Conservation (phyloP, 371 early-diverging fungal genomes). For the Amoeboradix gromovi region DNA sequence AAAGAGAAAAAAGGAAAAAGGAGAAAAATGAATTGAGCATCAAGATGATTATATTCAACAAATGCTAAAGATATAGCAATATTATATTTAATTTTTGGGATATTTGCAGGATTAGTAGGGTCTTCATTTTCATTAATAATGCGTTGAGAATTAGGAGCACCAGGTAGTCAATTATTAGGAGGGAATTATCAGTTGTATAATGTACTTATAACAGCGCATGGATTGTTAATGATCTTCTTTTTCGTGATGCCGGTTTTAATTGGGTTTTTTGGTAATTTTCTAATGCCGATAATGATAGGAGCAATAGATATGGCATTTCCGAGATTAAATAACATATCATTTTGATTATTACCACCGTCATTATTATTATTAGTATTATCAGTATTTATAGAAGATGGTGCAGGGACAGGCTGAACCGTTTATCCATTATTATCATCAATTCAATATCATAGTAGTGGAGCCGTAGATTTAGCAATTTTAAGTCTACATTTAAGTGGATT, state of each 20-base stretch:
- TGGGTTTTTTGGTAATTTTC: constrained; percentile 19
- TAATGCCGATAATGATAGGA: constrained; percentile 21
- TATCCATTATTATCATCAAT: constrained; percentile 18
- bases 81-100: constrained; percentile 12
- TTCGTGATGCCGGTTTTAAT: constrained; percentile 16
- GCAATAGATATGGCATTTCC: constrained; percentile 20
- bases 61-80: constrained; percentile 17
- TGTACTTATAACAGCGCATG: constrained; percentile 27
- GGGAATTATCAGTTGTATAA: constrained; percentile 16
- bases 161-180: constrained; percentile 13
- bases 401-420: constrained; percentile 18
- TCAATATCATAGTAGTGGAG: constrained; percentile 14
- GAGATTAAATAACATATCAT: constrained; percentile 23
- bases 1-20: too few species aligned
- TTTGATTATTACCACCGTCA: constrained; percentile 25
- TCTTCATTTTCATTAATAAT: constrained; percentile 16
- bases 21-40: constrained; percentile 6
- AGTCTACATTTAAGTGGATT: constrained; percentile 15
- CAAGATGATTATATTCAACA: constrained; percentile 11
- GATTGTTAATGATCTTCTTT: constrained; percentile 24
- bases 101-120: constrained; percentile 13
- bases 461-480: constrained; percentile 18
- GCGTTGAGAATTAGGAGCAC: constrained; percentile 12
- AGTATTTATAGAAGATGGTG: constrained; percentile 21
- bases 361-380: constrained; percentile 21